phyloP scores from a whole-genome alignment of 768 basidiomycete genomes.

The Cantharellus cinnabarinus region DNA sequence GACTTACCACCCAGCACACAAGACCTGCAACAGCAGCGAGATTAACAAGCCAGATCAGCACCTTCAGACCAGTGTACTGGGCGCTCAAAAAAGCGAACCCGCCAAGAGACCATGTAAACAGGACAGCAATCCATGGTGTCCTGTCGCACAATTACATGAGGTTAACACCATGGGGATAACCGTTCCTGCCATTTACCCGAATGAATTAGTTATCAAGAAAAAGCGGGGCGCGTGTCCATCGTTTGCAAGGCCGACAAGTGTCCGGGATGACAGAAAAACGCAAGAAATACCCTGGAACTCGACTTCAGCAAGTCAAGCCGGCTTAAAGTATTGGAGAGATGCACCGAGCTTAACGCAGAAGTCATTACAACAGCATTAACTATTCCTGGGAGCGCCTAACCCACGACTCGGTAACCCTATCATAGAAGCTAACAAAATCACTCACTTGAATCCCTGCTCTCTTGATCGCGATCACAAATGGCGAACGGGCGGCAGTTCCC shows the following conservation, averaged over 20 bases:
- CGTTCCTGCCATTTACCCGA: not conserved
- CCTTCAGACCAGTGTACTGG: slow-evolving; percentile 1
- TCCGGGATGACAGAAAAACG: slow-evolving; percentile 1
- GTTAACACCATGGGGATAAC: not conserved
- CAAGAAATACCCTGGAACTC: not conserved
- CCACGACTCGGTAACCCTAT: not conserved
- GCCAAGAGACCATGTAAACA: not conserved
- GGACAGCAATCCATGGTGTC: slow-evolving; percentile 7
- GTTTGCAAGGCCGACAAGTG: slow-evolving; percentile 7
- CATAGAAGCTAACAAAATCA: slow-evolving; percentile 3
- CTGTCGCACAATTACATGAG: not conserved
- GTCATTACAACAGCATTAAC: slow-evolving; percentile 17
- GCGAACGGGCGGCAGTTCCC: slow-evolving; percentile 16
- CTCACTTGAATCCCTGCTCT: slow-evolving; percentile 14
- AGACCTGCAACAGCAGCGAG: slow-evolving; percentile 9
- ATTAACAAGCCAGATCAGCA: slow-evolving; percentile 9
- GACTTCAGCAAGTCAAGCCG: not conserved
- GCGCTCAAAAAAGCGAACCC: slow-evolving; percentile 8
- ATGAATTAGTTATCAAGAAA: slow-evolving; percentile 3
- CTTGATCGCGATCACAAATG: slow-evolving; percentile 18
- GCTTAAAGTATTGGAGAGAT: not conserved
- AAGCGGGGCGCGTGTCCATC: slow-evolving; percentile 7
- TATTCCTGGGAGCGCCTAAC: slow-evolving; percentile 8
- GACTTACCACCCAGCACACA: not conserved
- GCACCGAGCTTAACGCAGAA: slow-evolving; percentile 8